Conservation (phyloP, 495 filamentous ascomycete species). For the Podospora sp. region DNA sequence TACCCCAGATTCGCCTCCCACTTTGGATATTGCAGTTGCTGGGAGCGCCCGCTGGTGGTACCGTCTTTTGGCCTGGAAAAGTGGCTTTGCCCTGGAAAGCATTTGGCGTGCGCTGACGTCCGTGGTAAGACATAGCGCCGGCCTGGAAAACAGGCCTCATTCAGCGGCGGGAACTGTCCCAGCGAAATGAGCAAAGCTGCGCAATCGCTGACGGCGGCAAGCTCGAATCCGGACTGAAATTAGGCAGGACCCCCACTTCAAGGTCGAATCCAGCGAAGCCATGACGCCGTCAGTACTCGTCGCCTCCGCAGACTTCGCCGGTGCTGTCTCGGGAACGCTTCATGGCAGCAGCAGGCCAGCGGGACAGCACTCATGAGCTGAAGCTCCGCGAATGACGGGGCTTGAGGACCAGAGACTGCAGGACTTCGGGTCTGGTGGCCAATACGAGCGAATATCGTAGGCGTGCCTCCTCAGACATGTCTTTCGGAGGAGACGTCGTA, state of each 20-base stretch:
- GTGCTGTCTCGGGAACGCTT: conserved; percentile 1
- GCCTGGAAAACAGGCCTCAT: conserved; percentile 33
- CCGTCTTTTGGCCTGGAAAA: not conserved
- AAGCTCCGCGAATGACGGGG: not conserved
- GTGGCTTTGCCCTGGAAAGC: conserved; percentile 3
- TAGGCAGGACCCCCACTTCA: conserved; percentile 7
- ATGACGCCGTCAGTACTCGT: not conserved
- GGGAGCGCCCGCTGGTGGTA: not conserved
- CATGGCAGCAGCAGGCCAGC: not conserved
- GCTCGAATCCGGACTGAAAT: conserved; percentile 5
- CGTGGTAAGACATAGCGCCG: conserved; percentile 23
- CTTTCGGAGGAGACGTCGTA: conserved; percentile 3
- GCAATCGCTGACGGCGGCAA: conserved; percentile 25
- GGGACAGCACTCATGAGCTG: not conserved
- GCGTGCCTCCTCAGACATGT: conserved; percentile 14
- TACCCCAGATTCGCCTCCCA: conserved; percentile 13
- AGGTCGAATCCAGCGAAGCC: not conserved
- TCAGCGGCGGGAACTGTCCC: conserved; percentile 9
- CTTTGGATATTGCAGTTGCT: conserved; percentile 11
- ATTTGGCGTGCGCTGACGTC: not conserved
- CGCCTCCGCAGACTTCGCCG: not conserved
- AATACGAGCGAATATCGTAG: conserved; percentile 7
- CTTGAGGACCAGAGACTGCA: not conserved
- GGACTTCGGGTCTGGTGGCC: conserved; percentile 7
- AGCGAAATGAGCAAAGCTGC: conserved; percentile 28